Base-by-base conservation (phyloP, 495 filamentous ascomycete genomes). In the Jackrogersella minutella region DNA sequence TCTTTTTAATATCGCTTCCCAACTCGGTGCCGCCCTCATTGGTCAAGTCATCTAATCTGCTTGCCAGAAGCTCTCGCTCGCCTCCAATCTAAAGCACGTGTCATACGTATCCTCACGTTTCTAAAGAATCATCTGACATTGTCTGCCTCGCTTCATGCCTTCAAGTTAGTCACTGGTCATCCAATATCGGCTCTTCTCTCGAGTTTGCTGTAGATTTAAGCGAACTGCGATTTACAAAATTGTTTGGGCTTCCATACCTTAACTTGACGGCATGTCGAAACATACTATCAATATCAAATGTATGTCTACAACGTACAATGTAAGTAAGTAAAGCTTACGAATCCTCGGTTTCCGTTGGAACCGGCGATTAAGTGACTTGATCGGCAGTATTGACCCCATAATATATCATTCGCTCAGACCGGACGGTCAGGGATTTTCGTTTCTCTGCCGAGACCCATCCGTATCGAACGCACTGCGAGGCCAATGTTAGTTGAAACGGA, bases 401-500 rank as follows among this genome's bases (percentile, higher is more conserved):
- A 30, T 37, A 22, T 17, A 40, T 49, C 28, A 39, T 46, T 52
- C 17, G 49, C 65, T 49, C 53, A 57, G 57, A 53, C 61, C 47
- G 53, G 13, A 56, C 11, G 13, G n/a, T 34, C n/a, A 47, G 51
- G 55, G 66, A 33, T 13, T 19, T 37, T 60, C 17, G 60, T 24
- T 52, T 56, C 41, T 61, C 24, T 52, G 34, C 55, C 55, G 54
- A 57, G 55, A 54, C 46, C 36, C 28, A 24, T 36, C 58, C 31
- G 28, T 21, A 47, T 59, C 47, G 53, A 52, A 22, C 46, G 31
- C 39, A 46, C 33, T 36, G 16, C 39, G 8, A 19, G 28, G 14
- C 49, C 33, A 55, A 31, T 49, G 36, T 54, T 58, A 54, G 65
- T 62, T 55, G 65, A 68, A 68, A 68, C 65, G 54, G 36, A 59